These are phyloP conservation scores for Arbutus unedo DNA, from an alignment of 148 eudicot species.

Conservation along the genomic window DNA sequence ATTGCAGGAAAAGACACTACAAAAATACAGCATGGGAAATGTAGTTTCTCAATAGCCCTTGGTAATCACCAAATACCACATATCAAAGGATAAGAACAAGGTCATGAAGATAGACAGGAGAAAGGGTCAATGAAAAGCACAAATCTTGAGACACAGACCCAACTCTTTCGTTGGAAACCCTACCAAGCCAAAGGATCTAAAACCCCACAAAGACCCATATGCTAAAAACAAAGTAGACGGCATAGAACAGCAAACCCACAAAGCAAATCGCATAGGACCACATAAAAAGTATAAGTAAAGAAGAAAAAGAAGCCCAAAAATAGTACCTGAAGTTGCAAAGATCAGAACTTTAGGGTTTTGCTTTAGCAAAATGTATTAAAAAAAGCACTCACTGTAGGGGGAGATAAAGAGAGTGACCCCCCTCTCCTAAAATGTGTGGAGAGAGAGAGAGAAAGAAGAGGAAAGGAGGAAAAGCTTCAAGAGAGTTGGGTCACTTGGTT, in stretches of 20 bases:
- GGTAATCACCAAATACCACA: slow-evolving; percentile 28
- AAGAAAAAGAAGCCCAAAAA: slow-evolving; percentile 17
- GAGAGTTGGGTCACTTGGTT: neutral
- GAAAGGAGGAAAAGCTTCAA: slow-evolving; percentile 10
- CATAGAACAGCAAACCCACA: slow-evolving; percentile 21
- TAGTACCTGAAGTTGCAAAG: slow-evolving; percentile 34
- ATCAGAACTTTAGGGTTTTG: slow-evolving; percentile 42
- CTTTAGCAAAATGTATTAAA: slow-evolving; percentile 23
- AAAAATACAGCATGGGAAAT: slow-evolving; percentile 22
- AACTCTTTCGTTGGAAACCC: slow-evolving; percentile 28
- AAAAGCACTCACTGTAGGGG: slow-evolving; percentile 15
- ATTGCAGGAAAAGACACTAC: neutral
- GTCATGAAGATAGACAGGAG: slow-evolving; percentile 18
- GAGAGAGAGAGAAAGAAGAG: slow-evolving; percentile 13
- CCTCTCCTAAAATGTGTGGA: slow-evolving; percentile 27
- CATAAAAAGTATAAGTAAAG: slow-evolving; percentile 15
- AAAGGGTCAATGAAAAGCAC: slow-evolving; percentile 30
- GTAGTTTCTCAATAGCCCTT: slow-evolving; percentile 20
- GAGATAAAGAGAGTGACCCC: slow-evolving; percentile 16
- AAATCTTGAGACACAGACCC: slow-evolving; percentile 35
- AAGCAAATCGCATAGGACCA: slow-evolving; percentile 24
- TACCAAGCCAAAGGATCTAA: slow-evolving; percentile 27
- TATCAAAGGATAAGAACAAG: slow-evolving; percentile 28
- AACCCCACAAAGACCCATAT: slow-evolving; percentile 32
- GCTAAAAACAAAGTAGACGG: slow-evolving; percentile 32